Evolutionary conservation across 2,329 filamentous ascomycete species (phyloP), one percentile per base, ranked within the genome.

Genomic region (Phialophora chinensis): DNA sequence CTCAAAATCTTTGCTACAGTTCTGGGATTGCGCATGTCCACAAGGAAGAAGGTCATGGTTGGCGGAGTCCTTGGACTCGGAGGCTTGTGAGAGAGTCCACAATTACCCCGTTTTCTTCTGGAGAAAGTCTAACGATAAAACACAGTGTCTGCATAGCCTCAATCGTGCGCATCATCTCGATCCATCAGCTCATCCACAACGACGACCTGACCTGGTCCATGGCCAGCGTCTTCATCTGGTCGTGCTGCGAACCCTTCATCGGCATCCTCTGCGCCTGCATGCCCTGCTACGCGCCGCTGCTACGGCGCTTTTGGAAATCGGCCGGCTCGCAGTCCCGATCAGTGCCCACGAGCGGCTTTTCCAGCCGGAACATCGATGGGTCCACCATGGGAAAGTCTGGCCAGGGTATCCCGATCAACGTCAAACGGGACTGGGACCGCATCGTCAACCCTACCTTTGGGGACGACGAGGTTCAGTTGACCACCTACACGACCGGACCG

Each of bases 191-290:
- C 35, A 59, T 59, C 56, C 10, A 59, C 56, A 59, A 47, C 23
- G 38, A 20, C 56, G 56, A 59, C 56, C 56, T 59, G 56, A 59
- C 56, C 56, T 59, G 56, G 56, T 47, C 56, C 56, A 59, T 59
- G 56, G 38, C 56, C 23, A 50, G 56, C 56, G 56, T 59, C 56
- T 59, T 59, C 56, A 59, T 59, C 56, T 59, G 56, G 56, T 59
- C 56, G 35, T 59, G 56, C 56, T 59, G 56, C 56, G 56, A 59
- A 31, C 56, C 56, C 23, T 59, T 59, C 56, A 59, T 59, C 35
- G 56, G 56, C 56, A 59, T 59, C 35, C 23, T 61, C 47, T 61
- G 59, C 59, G 59, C 59, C 44, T 61, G 59, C 47, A 52, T 61
- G 29, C 59, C 59, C 29, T 53, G 59, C 59, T 59, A 59, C 56